Conservation (phyloP, 225 moss, liverwort and hornwort species). For the Anthoceros angustus region DNA sequence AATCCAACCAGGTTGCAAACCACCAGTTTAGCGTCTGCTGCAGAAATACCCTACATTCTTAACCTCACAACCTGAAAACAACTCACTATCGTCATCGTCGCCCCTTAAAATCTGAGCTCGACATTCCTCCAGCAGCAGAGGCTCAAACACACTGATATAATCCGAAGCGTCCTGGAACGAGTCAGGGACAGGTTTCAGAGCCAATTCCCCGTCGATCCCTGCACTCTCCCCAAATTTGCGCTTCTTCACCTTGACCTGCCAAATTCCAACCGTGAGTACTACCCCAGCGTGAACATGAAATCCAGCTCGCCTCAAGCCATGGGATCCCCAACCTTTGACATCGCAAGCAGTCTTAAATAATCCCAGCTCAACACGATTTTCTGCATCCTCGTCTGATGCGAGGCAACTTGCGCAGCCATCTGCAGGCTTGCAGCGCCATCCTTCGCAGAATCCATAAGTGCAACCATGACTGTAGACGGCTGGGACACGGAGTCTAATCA, state of each 20-base stretch:
- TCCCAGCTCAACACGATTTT: constrained; percentile 88
- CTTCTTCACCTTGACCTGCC: constrained; percentile 21
- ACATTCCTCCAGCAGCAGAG: constrained; percentile 90
- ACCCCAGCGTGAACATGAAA: neutral
- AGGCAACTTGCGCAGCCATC: constrained; percentile 33
- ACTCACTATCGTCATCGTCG: constrained; percentile 76
- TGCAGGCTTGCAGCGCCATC: neutral
- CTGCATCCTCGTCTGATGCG: constrained; percentile 83
- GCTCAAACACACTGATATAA: constrained; percentile 74
- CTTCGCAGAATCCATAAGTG: neutral
- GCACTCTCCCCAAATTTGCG: constrained; percentile 13
- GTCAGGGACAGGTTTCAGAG: constrained; percentile 59
- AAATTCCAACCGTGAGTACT: neutral
- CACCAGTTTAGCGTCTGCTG: neutral
- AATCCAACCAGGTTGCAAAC: neutral
- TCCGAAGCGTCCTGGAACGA: constrained; percentile 67
- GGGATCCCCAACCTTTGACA: constrained; percentile 34
- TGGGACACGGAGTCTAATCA: neutral
- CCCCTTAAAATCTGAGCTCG: constrained; percentile 92
- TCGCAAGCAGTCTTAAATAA: constrained; percentile 55
- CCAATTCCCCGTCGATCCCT: constrained; percentile 12
- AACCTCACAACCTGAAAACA: too few species aligned
- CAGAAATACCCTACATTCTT: too few species aligned
- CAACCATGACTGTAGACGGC: constrained; percentile 6
- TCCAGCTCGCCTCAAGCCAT: neutral